A percentile compares a stretch with the other conserved stretches of the same genome.
Conservation (phyloP, 2,329 filamentous ascomycete genomes). For the Nigrospora osmanthi region DNA sequence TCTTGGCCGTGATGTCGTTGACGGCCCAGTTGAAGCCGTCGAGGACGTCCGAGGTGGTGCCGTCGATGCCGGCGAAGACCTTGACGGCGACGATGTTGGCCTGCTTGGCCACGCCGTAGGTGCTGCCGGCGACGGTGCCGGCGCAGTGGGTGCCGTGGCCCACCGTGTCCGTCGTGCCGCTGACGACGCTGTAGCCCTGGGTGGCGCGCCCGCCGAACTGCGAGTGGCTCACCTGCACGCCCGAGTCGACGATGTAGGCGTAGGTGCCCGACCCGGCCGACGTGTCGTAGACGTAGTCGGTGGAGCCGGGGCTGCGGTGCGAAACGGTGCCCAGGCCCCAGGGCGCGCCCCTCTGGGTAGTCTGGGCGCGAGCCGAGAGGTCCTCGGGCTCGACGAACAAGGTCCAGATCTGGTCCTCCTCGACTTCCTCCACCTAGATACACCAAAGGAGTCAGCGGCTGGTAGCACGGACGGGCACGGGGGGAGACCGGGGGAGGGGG, state of each 20-base stretch:
- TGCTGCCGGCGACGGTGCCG: slow-evolving; percentile 33
- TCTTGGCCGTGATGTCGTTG: slow-evolving; percentile 33
- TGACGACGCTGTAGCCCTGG: slow-evolving; percentile 19
- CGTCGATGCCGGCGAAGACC: slow-evolving; percentile 25
- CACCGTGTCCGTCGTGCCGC: slow-evolving; percentile 22
- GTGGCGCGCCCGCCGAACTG: slow-evolving; percentile 33
- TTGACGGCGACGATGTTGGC: slow-evolving; percentile 33
- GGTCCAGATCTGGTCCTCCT: slow-evolving; percentile 20
- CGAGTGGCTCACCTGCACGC: slow-evolving; percentile 35
- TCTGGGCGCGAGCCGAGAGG: slow-evolving; percentile 13
- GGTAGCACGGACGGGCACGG: no score
- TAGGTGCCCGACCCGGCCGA: slow-evolving; percentile 31
- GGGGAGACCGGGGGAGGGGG: no score
- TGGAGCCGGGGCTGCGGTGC: slow-evolving; percentile 22
- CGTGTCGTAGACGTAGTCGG: slow-evolving; percentile 32
- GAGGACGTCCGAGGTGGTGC: slow-evolving; percentile 15
- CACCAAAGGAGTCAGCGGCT: no score
- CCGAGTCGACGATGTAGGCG: slow-evolving; percentile 48
- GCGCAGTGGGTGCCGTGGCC: slow-evolving; percentile 41
- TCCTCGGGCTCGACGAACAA: slow-evolving; percentile 13
- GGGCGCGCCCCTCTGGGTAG: slow-evolving; percentile 24
- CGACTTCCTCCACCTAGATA: slow-evolving; percentile 17
- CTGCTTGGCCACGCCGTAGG: slow-evolving; percentile 36
- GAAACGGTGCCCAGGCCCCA: slow-evolving; percentile 41
- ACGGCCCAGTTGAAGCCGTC: slow-evolving; percentile 29